Conservation (phyloP, 192 early-diverging fungal species). For the Podila verticillata region DNA sequence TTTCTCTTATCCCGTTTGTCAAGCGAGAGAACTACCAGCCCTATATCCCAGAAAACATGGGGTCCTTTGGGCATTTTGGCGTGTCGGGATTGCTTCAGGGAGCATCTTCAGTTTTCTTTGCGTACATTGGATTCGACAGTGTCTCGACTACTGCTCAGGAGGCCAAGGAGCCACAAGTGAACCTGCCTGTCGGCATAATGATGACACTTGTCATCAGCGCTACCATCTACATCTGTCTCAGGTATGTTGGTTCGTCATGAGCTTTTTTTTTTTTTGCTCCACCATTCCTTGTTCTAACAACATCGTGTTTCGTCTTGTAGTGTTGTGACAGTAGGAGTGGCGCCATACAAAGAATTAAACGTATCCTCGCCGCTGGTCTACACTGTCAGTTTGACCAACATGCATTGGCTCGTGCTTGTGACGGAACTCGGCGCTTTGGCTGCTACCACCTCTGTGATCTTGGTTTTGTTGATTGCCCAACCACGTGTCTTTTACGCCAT, state of each 20-base stretch:
- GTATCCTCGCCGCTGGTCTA: constrained; percentile 65
- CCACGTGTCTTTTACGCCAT: constrained; percentile 90
- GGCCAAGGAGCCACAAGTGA: constrained; percentile 77
- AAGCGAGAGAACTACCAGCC: constrained; percentile 77
- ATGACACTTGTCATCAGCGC: constrained; percentile 81
- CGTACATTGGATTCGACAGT: constrained; percentile 91
- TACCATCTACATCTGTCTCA: constrained; percentile 76
- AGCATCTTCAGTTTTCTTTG: constrained; percentile 79
- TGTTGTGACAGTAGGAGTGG: constrained; percentile 79
- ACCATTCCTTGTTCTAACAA: neutral
- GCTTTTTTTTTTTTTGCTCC: neutral
- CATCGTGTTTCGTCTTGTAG: constrained; percentile 18
- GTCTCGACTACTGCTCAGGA: constrained; percentile 90
- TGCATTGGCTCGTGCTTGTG: constrained; percentile 79
- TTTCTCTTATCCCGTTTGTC: constrained; percentile 75
- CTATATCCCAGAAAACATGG: constrained; percentile 74
- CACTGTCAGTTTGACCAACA: constrained; percentile 50
- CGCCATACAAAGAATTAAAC: constrained; percentile 61
- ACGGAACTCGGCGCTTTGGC: constrained; percentile 81
- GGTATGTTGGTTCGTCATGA: constrained; percentile 1
- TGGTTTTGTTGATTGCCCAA: constrained; percentile 80
- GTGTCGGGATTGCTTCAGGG: constrained; percentile 75
- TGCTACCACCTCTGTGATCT: constrained; percentile 84
- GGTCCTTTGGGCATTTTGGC: constrained; percentile 70
- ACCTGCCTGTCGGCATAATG: constrained; percentile 91